Base-by-base conservation (phyloP, 768 basidiomycete species). In the Mrakia hoshinonis region DNA sequence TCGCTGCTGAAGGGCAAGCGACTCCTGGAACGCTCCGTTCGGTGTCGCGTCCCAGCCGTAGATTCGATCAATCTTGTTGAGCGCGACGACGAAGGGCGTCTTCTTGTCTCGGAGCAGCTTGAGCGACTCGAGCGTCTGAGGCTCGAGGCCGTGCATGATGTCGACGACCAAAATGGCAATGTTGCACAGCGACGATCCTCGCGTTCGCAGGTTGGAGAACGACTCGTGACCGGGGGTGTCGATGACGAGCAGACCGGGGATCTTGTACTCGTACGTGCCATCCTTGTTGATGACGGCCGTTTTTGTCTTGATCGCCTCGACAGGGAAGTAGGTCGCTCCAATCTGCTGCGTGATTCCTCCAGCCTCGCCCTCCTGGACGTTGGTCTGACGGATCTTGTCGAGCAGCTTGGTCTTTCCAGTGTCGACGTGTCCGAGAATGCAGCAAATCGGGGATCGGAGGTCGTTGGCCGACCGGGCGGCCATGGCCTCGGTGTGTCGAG, bases 341-440 rank as follows among this genome's bases (percentile, higher is more conserved):
- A 99, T 99, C 80, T 99, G 96, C 80, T 98, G 96, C 0, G 96
- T 99, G 80, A 99, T 99, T 82, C 96, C 96, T 75, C 96, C 96
- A 3, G 96, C 96, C 85, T 99, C 96, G 68, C 96, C 96, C 79
- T 97, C 96, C 81, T 97, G 94, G 26, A 99, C 96, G 75, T 97
- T 97, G 5, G 95, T 98, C 88, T 98, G 95, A 75, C 96, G 93
- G 79, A 99, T 99, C 92, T 97, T 98, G 80, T 99, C 96, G 76
- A 99, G 81, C 48, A 99, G 82, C 81, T 96, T 97, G 18, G 96
- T 99, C 82, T 99, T 99, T 73, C 96, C 96, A 4, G 94, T 97
- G 83, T 99, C 96, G 85, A 99, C 96, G 79, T 99, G 96, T 72
- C 96, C 96, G 73, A 99, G 81, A 76, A 99, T 99, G 85, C 95